Percentiles rank a stretch among this genome's conserved stretches.
These are phyloP conservation scores for Xylariaceae sp. DNA, from an alignment of 2,329 filamentous ascomycete species.

Conservation along the genomic window DNA sequence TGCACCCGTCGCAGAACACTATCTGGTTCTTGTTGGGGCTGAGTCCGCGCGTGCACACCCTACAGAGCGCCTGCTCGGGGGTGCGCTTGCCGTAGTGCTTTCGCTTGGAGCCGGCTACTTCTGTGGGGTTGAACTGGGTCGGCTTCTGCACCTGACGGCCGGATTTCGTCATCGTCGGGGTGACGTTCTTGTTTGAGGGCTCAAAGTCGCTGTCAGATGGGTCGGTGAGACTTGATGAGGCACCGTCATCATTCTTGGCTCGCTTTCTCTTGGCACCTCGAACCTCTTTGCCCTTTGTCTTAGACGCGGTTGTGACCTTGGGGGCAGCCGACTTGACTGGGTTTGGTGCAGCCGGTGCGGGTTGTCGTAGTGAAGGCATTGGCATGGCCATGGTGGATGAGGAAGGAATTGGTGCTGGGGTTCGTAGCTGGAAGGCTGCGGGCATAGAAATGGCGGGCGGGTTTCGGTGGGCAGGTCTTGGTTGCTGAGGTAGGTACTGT, in stretches of 20 bases:
- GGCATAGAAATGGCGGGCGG: conserved; percentile 12
- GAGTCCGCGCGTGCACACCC: conserved; percentile 66
- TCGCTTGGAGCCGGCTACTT: conserved; percentile 31
- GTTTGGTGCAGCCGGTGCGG: no score
- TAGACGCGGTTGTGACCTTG: conserved; percentile 11
- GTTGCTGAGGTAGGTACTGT: background rate
- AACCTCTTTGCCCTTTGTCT: conserved; percentile 16
- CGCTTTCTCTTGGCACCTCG: conserved; percentile 35
- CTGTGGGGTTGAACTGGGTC: conserved; percentile 53
- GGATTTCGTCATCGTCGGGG: conserved; percentile 67
- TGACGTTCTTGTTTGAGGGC: conserved; percentile 35
- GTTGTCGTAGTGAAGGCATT: no score
- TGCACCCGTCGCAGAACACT: conserved; percentile 82
- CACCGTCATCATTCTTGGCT: conserved; percentile 24
- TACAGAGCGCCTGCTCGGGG: conserved; percentile 61
- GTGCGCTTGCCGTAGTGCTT: conserved; percentile 54
- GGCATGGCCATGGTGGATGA: conserved; percentile 2
- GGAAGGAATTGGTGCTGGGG: conserved; percentile 12
- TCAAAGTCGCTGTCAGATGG: conserved; percentile 26
- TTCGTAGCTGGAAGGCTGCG: conserved; percentile 25
- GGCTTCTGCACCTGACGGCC: conserved; percentile 69
- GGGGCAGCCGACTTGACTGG: conserved; percentile 13
- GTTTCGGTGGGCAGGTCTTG: no score
- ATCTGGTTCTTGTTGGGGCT: conserved; percentile 74
- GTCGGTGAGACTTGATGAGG: conserved; percentile 27